These are phyloP conservation scores for Saccharomycopsis babjevae DNA, from an alignment of 805 yeast species.

Conservation along the genomic window DNA sequence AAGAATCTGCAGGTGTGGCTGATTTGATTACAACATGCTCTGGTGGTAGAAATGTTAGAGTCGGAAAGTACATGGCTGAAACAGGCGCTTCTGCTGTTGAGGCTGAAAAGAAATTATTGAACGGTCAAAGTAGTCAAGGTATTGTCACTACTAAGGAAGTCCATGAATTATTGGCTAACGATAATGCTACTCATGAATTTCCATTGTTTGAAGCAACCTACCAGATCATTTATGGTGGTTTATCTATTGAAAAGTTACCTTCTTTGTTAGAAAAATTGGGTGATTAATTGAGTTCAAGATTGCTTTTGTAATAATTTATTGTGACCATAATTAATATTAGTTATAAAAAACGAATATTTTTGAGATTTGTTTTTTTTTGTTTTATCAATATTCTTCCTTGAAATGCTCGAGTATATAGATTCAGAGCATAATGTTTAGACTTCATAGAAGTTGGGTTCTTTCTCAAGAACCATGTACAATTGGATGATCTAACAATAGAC, in stretches of 20 bases:
- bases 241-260: conserved; percentile 69
- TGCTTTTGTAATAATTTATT: not conserved
- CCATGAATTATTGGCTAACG: conserved; percentile 57
- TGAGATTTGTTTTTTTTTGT: too few relatives aligned
- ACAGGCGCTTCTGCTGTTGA: conserved; percentile 67
- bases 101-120: conserved; percentile 76
- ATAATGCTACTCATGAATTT: conserved; percentile 42
- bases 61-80: conserved; percentile 77
- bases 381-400: too few relatives aligned
- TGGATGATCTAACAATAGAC: too few relatives aligned
- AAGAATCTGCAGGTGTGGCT: conserved; percentile 96
- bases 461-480: too few relatives aligned
- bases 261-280: conserved; percentile 42
- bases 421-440: too few relatives aligned
- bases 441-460: too few relatives aligned
- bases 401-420: too few relatives aligned
- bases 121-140: conserved; percentile 98
- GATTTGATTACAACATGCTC: conserved; percentile 96
- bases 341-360: too few relatives aligned
- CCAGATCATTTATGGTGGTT: conserved; percentile 67
- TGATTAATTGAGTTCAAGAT: not conserved
- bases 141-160: conserved; percentile 85
- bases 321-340: too few relatives aligned
- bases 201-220: conserved; percentile 65
- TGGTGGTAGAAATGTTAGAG: conserved; percentile 94